Evolutionary conservation across 2,329 filamentous ascomycete species (phyloP).

Genomic region (Penicillium sp.): DNA sequence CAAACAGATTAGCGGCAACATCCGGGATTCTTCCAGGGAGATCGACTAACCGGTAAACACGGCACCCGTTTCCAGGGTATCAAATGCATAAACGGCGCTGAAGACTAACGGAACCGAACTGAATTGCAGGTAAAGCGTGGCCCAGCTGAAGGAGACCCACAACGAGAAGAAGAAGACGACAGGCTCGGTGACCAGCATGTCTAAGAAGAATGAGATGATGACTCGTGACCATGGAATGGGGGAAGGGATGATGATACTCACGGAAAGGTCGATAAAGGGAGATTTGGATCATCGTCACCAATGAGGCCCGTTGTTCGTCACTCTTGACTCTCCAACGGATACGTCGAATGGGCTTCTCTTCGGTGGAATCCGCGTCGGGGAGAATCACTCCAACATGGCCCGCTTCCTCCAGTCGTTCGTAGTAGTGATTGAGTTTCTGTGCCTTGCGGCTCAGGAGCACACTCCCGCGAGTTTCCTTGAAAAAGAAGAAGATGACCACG

Average conservation of each 20-base stretch:
- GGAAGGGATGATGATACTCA: conserved; percentile 24
- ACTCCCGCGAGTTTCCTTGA: conserved; percentile 75
- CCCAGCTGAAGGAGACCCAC: conserved; percentile 89
- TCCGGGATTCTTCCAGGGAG: too few relatives aligned
- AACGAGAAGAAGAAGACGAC: conserved; percentile 69
- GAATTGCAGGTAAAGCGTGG: conserved; percentile 78
- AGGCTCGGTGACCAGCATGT: conserved; percentile 56
- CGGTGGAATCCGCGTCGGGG: conserved; percentile 22
- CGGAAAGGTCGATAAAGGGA: conserved; percentile 73
- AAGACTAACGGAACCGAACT: conserved; percentile 76
- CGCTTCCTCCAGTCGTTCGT: conserved; percentile 62
- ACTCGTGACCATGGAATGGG: neutral
- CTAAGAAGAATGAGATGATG: conserved; percentile 21
- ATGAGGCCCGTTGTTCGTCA: conserved; percentile 66
- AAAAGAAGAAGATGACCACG: conserved; percentile 59
- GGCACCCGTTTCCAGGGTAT: conserved; percentile 59
- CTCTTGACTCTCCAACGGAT: conserved; percentile 74
- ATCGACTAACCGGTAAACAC: conserved; percentile 58
- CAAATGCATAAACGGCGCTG: conserved; percentile 60
- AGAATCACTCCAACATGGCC: conserved; percentile 56
- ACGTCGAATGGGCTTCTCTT: conserved; percentile 42
- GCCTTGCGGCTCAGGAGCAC: conserved; percentile 76
- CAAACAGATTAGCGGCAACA: too few relatives aligned
- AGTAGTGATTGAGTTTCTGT: conserved; percentile 67
- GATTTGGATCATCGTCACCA: conserved; percentile 64